phyloP scores from a whole-genome alignment of 768 basidiomycete species.

The Lactifluus hygrophoroides region DNA sequence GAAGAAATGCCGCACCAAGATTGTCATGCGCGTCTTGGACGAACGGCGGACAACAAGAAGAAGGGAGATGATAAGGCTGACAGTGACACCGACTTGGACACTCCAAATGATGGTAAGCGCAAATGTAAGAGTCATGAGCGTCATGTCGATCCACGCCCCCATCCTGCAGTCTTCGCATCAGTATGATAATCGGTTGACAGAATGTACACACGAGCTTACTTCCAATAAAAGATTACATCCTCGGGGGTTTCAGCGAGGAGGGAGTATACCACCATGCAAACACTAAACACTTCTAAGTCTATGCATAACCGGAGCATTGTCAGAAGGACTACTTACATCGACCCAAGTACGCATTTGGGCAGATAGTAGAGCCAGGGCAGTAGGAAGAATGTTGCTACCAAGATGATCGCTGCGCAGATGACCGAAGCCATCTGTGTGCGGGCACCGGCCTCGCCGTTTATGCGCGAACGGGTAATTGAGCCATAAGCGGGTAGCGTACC shows the following conservation, averaged over 20 bases:
- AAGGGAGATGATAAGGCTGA: constrained; percentile 80
- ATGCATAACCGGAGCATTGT: constrained; percentile 1
- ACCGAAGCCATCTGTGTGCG: constrained; percentile 86
- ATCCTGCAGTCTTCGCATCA: constrained; percentile 40
- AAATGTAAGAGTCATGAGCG: constrained; percentile 85
- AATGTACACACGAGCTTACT: constrained; percentile 34
- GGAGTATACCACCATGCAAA: constrained; percentile 76
- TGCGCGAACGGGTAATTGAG: constrained; percentile 84
- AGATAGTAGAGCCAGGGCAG: constrained; percentile 79
- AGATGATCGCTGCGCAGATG: constrained; percentile 61
- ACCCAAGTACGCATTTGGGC: constrained; percentile 85
- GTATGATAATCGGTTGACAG: background rate
- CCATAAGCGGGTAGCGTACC: constrained; percentile 91
- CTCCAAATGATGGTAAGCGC: constrained; percentile 80
- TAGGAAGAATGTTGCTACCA: constrained; percentile 84
- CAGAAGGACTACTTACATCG: constrained; percentile 55
- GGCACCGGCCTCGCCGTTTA: constrained; percentile 84
- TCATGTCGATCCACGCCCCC: constrained; percentile 86
- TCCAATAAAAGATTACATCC: constrained; percentile 79
- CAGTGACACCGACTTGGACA: constrained; percentile 88
- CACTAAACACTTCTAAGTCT: constrained; percentile 36
- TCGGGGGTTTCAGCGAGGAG: constrained; percentile 82
- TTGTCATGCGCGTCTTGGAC: constrained; percentile 83
- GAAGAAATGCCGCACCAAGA: constrained; percentile 48
- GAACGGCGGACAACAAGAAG: constrained; percentile 86